Percentiles rank a stretch among this genome's conserved stretches.
Conservation (phyloP, 148 eudicot species). For the Cornus kousa region DNA sequence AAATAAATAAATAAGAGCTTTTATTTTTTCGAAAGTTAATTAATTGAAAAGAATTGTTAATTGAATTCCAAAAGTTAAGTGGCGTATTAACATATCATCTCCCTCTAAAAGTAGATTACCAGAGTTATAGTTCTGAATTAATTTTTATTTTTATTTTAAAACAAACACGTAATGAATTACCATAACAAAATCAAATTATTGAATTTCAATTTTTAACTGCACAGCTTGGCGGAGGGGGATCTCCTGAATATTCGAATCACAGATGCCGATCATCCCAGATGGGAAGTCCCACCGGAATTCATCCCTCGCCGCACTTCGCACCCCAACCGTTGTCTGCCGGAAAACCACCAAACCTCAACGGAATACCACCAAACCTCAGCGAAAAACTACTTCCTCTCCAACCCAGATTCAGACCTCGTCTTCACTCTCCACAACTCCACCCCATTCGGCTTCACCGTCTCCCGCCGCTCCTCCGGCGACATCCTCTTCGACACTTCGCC, state of each 20-base stretch:
- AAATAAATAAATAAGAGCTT: too few species aligned
- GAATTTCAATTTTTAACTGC: neutral
- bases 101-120: too few species aligned
- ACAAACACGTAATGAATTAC: too few species aligned
- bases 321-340: too few species aligned
- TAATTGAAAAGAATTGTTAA: too few species aligned
- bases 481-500: constrained; percentile 39
- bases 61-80: too few species aligned
- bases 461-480: constrained; percentile 17
- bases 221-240: constrained; percentile 38
- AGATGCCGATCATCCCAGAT: constrained; percentile 36
- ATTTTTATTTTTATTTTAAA: too few species aligned
- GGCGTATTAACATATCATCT: too few species aligned
- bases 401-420: constrained; percentile 8
- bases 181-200: too few species aligned
- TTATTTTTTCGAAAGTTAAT: too few species aligned
- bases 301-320: constrained; percentile 13
- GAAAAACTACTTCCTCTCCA: neutral
- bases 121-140: too few species aligned
- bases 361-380: neutral
- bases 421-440: constrained; percentile 15
- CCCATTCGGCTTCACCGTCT: constrained; percentile 12
- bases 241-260: constrained; percentile 42
- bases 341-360: neutral
- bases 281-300: constrained; percentile 41